A percentile compares a stretch with the other conserved stretches of the same genome.
Conservation (phyloP, 495 filamentous ascomycete species). For the Trichoderma parareesei region DNA sequence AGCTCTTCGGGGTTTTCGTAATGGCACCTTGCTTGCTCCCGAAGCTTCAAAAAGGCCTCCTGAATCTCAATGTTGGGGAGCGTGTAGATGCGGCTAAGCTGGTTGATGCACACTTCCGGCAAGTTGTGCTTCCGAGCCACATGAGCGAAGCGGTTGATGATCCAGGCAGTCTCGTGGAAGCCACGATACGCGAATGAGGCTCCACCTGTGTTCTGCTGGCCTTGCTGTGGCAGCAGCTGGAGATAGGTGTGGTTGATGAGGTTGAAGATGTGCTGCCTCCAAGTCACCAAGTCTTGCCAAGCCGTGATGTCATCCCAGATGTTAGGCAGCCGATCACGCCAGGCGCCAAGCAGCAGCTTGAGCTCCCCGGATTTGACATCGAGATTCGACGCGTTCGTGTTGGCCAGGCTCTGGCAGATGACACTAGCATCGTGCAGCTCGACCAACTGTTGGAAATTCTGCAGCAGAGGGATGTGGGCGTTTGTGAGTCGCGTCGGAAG, state of each 20-base stretch:
- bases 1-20: conserved; percentile 92
- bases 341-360: conserved; percentile 87
- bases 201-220: conserved; percentile 65
- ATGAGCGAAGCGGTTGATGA: conserved; percentile 97
- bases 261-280: conserved; percentile 97
- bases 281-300: conserved; percentile 98
- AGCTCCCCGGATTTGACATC: conserved; percentile 93
- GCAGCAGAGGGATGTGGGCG: conserved; percentile 87
- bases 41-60: conserved; percentile 93
- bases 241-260: conserved; percentile 94
- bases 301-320: conserved; percentile 99
- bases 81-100: conserved; percentile 95
- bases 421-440: conserved; percentile 96
- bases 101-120: conserved; percentile 92
- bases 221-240: conserved; percentile 67
- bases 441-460: conserved; percentile 98
- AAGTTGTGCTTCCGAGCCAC: conserved; percentile 96
- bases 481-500: conserved; percentile 87
- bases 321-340: conserved; percentile 93
- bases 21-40: conserved; percentile 96
- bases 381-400: conserved; percentile 76
- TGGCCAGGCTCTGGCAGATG: conserved; percentile 79
- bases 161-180: conserved; percentile 99
- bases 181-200: conserved; percentile 80
- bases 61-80: conserved; percentile 99